These are phyloP conservation scores for Chlamydomonas schloesseri DNA, from an alignment of 139 green algal genomes.

Conservation along the genomic window DNA sequence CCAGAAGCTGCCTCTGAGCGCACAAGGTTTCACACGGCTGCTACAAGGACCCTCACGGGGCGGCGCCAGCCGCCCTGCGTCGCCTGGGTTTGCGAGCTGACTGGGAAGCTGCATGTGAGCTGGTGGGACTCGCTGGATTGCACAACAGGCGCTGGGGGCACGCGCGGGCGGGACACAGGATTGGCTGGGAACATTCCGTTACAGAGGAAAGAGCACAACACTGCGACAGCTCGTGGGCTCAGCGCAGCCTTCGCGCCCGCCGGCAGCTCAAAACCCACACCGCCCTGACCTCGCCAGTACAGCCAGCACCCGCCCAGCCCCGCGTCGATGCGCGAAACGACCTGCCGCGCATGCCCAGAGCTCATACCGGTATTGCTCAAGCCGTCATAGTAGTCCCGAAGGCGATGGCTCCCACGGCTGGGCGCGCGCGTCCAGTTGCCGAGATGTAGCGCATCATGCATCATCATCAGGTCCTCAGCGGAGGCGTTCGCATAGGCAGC, in stretches of 20 bases:
- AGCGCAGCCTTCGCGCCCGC: constrained; percentile 5
- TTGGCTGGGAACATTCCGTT: constrained; percentile 22
- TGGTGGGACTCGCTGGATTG: too few relatives aligned
- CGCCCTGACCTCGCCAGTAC: constrained; percentile 11
- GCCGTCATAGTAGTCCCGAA: constrained; percentile 26
- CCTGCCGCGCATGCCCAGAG: constrained; percentile 29
- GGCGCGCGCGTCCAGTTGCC: too few relatives aligned
- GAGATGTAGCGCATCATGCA: too few relatives aligned
- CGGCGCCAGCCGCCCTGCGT: too few relatives aligned
- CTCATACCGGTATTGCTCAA: constrained; percentile 34
- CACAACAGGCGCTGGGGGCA: too few relatives aligned
- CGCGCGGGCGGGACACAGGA: constrained; percentile 14
- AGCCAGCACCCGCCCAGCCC: constrained; percentile 26
- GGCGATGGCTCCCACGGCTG: constrained; percentile 14
- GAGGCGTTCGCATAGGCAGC: constrained; percentile 35
- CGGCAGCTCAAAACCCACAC: not conserved
- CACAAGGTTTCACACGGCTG: too few relatives aligned
- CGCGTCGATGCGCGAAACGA: constrained; percentile 15
- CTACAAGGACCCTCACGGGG: too few relatives aligned
- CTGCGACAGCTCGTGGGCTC: constrained; percentile 30
- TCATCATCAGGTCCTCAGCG: constrained; percentile 23
- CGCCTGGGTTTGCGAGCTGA: constrained; percentile 5
- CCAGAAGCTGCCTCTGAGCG: too few relatives aligned
- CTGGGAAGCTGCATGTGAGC: too few relatives aligned
- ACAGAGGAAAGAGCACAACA: constrained; percentile 27